A percentile compares a stretch with the other conserved stretches of the same genome.
phyloP scores from a whole-genome alignment of 345 rosid species.

The Salix arbutifolia region DNA sequence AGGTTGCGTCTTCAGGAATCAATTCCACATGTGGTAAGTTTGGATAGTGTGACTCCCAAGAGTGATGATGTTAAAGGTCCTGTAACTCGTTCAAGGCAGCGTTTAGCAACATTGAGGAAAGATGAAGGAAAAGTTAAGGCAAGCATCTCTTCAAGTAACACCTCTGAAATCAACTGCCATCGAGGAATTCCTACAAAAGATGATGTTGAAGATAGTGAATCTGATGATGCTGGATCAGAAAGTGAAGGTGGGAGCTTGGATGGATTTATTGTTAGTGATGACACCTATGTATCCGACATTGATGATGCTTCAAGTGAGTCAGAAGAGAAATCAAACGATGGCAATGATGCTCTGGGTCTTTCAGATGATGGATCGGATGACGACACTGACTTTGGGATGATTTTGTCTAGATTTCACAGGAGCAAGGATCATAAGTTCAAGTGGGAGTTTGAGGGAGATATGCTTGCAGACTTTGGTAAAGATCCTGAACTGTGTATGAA shows the following conservation, averaged over 20 bases:
- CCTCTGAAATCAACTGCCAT: constrained; percentile 11
- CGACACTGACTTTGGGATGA: constrained; percentile 24
- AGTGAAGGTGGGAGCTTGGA: constrained; percentile 48
- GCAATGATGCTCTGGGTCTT: constrained; percentile 1
- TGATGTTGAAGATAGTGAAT: constrained; percentile 34
- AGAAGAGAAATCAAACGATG: not conserved
- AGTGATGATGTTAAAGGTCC: constrained; percentile 8
- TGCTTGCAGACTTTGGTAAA: constrained; percentile 72
- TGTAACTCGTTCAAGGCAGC: constrained; percentile 26
- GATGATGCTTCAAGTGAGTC: not conserved
- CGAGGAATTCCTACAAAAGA: constrained; percentile 33
- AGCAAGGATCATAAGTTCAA: constrained; percentile 36
- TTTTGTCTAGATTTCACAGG: constrained; percentile 45
- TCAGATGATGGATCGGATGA: constrained; percentile 30
- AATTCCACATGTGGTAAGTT: constrained; percentile 3
- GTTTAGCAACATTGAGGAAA: constrained; percentile 41
- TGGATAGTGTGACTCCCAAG: constrained; percentile 11
- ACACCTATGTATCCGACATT: constrained; percentile 22
- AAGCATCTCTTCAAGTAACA: constrained; percentile 15
- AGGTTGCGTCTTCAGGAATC: constrained; percentile 24
- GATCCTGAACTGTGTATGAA: constrained; percentile 66
- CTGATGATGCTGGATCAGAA: constrained; percentile 37
- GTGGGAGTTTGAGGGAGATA: constrained; percentile 62
- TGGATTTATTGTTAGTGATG: constrained; percentile 48
- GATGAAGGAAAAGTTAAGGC: constrained; percentile 12